A percentile compares a stretch with the other conserved stretches of the same genome.
These are phyloP conservation scores for Ogataea paraovalis DNA, from an alignment of 805 yeast species.

Conservation along the genomic window DNA sequence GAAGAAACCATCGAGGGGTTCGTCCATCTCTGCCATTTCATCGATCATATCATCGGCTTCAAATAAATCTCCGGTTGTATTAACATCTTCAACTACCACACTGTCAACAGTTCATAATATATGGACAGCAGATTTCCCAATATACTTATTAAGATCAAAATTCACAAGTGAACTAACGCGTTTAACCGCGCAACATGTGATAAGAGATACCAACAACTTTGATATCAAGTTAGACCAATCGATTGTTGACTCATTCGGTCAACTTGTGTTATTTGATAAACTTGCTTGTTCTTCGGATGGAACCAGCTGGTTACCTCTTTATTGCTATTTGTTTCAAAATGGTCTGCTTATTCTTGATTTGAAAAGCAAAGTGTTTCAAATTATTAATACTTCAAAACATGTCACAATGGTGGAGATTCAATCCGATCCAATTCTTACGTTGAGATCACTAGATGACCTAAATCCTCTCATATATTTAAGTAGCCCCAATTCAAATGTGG, in stretches of 20 bases:
- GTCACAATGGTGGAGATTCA: constrained; percentile 15
- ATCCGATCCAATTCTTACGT: constrained; percentile 13
- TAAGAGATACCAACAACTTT: constrained; percentile 1
- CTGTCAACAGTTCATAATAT: neutral
- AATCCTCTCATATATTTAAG: constrained; percentile 5
- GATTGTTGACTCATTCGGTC: constrained; percentile 26
- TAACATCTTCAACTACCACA: constrained; percentile 1
- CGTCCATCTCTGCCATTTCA: constrained; percentile 30
- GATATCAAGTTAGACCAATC: constrained; percentile 10
- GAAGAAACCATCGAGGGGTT: constrained; percentile 32
- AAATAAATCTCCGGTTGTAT: constrained; percentile 11
- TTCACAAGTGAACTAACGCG: constrained; percentile 20
- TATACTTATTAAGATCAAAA: constrained; percentile 18
- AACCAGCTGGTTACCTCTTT: constrained; percentile 9
- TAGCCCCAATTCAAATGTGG: constrained; percentile 13
- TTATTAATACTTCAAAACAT: constrained; percentile 14
- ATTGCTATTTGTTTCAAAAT: constrained; percentile 29
- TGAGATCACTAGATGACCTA: constrained; percentile 1
- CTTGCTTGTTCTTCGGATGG: constrained; percentile 11
- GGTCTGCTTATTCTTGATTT: constrained; percentile 20
- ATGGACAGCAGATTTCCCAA: constrained; percentile 17
- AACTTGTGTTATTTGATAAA: constrained; percentile 29
- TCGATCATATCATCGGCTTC: constrained; percentile 33
- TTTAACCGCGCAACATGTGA: constrained; percentile 11
- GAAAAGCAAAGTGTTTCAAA: constrained; percentile 3